Conservation (phyloP, 345 rosid genomes). For the Melastoma malabathricum region DNA sequence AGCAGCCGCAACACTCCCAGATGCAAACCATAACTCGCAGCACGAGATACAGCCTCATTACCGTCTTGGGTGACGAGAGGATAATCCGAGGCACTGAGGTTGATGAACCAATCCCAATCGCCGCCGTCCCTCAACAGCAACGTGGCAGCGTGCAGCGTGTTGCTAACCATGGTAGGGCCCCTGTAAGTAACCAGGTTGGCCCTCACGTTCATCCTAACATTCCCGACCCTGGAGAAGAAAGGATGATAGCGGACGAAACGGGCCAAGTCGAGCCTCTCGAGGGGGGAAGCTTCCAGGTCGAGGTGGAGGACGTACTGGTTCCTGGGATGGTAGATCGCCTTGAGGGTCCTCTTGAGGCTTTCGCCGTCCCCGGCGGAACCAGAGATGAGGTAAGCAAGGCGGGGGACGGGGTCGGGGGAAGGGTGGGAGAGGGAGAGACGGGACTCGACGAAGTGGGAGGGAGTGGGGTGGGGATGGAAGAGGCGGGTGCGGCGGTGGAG, state of each 20-base stretch:
- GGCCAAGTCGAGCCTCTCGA: slow-evolving; percentile 60
- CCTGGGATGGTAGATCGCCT: slow-evolving; percentile 81
- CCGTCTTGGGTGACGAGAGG: slow-evolving; percentile 92
- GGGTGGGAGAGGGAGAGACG: slow-evolving; percentile 15
- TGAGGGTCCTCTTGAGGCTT: slow-evolving; percentile 56
- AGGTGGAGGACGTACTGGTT: slow-evolving; percentile 69
- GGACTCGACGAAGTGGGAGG: slow-evolving; percentile 47
- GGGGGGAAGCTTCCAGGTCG: slow-evolving; percentile 65
- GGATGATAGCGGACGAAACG: slow-evolving; percentile 40
- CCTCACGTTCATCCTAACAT: slow-evolving; percentile 55
- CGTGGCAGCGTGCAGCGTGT: slow-evolving; percentile 80
- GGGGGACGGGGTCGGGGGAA: slow-evolving; percentile 26
- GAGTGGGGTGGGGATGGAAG: too few species aligned
- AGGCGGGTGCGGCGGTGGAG: too few species aligned
- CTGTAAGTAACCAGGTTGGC: slow-evolving; percentile 78
- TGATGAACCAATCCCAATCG: slow-evolving; percentile 92
- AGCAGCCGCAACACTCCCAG: too few species aligned
- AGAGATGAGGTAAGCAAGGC: slow-evolving; percentile 63
- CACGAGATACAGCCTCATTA: too few species aligned
- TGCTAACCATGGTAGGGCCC: slow-evolving; percentile 91
- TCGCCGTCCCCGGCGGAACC: slow-evolving; percentile 70
- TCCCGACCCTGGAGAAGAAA: slow-evolving; percentile 42
- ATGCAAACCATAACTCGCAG: too few species aligned
- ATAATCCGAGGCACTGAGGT: slow-evolving; percentile 88
- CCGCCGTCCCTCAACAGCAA: slow-evolving; percentile 63